Evolutionary conservation across 2,329 filamentous ascomycete species (phyloP), one percentile per base, ranked within the genome.

Genomic region (Lecanicillium sp.): DNA sequence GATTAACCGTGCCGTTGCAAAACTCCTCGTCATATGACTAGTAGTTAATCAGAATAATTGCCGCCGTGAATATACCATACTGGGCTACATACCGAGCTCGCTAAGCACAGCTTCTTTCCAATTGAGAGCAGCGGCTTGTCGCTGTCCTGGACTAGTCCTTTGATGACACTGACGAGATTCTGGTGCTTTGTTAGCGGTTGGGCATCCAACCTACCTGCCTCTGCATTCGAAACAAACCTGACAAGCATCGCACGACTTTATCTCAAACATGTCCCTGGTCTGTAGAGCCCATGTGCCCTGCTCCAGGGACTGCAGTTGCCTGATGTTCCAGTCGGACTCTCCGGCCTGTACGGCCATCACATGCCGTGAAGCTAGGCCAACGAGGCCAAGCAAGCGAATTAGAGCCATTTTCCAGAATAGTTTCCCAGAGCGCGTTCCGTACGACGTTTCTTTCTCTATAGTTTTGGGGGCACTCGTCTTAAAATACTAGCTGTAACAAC

Each of bases 21-120:
- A 81, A 78, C 57, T 81, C 77, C 20, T 64, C 57, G 47, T 80
- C 77, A 55, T 76, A 69, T 29, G 67, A 61, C 69, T 77, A 27
- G 8, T n/a, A 20, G 23, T 12, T 12, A 27, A 29, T 38, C 21
- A 20, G 24, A 54, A 37, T 10, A 15, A 15, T 1, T 5, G 21
- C 19, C 1, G 10, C 9, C n/a, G 9, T 12, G 12, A 4, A 19
- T 10, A 12, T 3, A 12, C n/a, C 10, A 12, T 3, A 12, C n/a
- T 7, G 10, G 5, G 14, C 6, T 5, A 38, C 52, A 35, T 50
- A 66, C 66, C 44, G 60, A 59, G 45, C 61, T 59, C 2, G 60
- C 42, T 38, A 61, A 62, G 56, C 66, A 69, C 20, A 67, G 52
- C 1, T 54, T 54, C 38, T 62, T 60, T 10, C 60, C 37, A 4